These are phyloP conservation scores for Salinomyces thailandicus DNA, from an alignment of 2,329 filamentous ascomycete genomes.

Conservation along the genomic window DNA sequence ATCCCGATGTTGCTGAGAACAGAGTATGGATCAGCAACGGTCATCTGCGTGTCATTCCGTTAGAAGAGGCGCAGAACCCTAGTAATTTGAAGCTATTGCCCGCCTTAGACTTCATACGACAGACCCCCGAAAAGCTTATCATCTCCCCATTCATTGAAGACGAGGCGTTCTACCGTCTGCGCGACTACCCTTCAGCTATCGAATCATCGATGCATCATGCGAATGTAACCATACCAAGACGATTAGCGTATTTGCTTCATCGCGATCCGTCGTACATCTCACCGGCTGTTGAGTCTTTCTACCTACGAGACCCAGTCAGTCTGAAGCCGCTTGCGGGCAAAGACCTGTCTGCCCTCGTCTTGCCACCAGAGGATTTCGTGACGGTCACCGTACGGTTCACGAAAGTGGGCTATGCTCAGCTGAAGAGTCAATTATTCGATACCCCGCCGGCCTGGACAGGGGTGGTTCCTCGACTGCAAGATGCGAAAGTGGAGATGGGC, in stretches of 20 bases:
- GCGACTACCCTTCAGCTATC: slow-evolving; percentile 73
- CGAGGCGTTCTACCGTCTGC: slow-evolving; percentile 82
- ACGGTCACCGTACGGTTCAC: slow-evolving; percentile 73
- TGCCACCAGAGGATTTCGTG: slow-evolving; percentile 70
- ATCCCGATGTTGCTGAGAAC: slow-evolving; percentile 77
- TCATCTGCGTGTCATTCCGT: slow-evolving; percentile 62
- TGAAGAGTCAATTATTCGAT: slow-evolving; percentile 73
- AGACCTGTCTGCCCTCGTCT: slow-evolving; percentile 45
- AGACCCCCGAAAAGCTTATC: slow-evolving; percentile 49
- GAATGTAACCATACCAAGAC: slow-evolving; percentile 64
- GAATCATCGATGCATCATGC: slow-evolving; percentile 65
- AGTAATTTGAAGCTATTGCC: slow-evolving; percentile 51
- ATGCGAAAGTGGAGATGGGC: slow-evolving; percentile 52
- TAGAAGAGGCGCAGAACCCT: slow-evolving; percentile 26
- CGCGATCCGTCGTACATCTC: slow-evolving; percentile 65
- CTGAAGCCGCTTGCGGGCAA: slow-evolving; percentile 56
- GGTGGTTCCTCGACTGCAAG: slow-evolving; percentile 29
- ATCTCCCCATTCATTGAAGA: slow-evolving; percentile 66
- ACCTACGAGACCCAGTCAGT: slow-evolving; percentile 71
- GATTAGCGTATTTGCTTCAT: slow-evolving; percentile 69
- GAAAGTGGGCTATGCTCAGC: slow-evolving; percentile 78
- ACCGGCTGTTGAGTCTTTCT: slow-evolving; percentile 81
- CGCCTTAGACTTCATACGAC: slow-evolving; percentile 52
- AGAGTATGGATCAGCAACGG: slow-evolving; percentile 81
- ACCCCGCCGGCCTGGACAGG: slow-evolving; percentile 48